A percentile compares a stretch with the other conserved stretches of the same genome.
phyloP scores from a whole-genome alignment of 768 basidiomycete genomes.

The Leccinum rimulosum region DNA sequence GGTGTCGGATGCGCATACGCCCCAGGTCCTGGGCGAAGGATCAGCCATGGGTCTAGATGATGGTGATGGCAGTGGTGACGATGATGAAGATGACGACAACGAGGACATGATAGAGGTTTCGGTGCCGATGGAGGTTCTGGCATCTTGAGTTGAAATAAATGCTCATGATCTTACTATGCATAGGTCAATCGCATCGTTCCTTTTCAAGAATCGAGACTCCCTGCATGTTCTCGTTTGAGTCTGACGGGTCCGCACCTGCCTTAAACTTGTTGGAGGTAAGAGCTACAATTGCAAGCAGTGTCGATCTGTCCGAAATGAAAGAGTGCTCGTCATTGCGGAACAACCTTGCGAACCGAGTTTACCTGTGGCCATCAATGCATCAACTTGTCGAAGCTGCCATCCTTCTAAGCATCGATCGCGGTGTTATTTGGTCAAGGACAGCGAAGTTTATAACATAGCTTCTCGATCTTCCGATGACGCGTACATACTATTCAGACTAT shows the following conservation, averaged over 20 bases:
- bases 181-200: not conserved
- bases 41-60: constrained; percentile 6
- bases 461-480: not conserved
- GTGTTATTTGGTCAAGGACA: not conserved
- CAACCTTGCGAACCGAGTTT: not conserved
- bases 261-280: not conserved
- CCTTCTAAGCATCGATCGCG: not conserved
- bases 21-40: constrained; percentile 2
- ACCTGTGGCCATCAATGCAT: not conserved
- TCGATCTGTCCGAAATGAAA: not conserved
- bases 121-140: constrained; percentile 19
- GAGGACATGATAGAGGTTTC: constrained; percentile 32
- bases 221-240: not conserved
- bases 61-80: constrained; percentile 8
- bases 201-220: not conserved
- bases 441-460: not conserved
- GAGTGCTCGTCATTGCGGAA: not conserved
- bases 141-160: constrained; percentile 6
- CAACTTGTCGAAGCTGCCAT: not conserved
- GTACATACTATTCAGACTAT: not conserved
- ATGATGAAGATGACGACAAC: constrained; percentile 14
- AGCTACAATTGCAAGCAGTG: not conserved
- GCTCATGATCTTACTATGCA: not conserved
- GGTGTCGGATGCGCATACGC: not conserved
- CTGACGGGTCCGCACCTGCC: not conserved